Base-by-base conservation (phyloP, 257 asterid species). In the Leonotis leonurus region DNA sequence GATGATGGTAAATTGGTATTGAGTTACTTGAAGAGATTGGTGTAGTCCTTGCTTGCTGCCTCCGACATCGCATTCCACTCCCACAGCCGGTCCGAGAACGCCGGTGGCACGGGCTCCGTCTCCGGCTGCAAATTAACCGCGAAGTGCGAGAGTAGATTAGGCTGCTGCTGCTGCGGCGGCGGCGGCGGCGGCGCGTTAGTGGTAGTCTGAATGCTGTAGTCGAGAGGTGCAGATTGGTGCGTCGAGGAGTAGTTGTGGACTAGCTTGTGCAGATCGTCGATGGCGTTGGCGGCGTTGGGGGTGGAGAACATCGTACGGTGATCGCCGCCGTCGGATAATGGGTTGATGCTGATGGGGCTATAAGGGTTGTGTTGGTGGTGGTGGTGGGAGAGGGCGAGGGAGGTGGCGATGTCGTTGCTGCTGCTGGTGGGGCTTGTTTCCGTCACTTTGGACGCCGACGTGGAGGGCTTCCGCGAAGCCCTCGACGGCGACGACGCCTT, bases 221-320 rank as follows among this genome's bases (percentile, higher is more conserved):
- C 62, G 16, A 69, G 53, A 6, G 62, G 43, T 8, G 49, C 62
- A 8, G 71, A 33, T 11, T 56, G 80, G 7, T 62, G 81, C 12
- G 54, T 81, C 48, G 75, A 24, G 0, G 65, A 77, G 74, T 70
- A 71, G 62, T 43, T 73, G 20, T 77, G 81, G 44, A 92, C 84
- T 16, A 92, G 68, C 49, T 80, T 83, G 11, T 89, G 95, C 16
- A 92, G 93, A 41, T 92, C 97, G 56, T 89, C 91, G 7, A 76
- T 70, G 4, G 78, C 64, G 27, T 50, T 72, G n/a, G n/a, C n/a
- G n/a, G n/a, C n/a, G n/a, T n/a, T n/a, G 4, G 71, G 37, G 11
- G 83, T 40, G 14, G 79, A 17, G 52, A 73, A 80, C 4, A 79
- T 33, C 39, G 71, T 24, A 2, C 60, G 32, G 8, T 67, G 59